Conservation (phyloP, 306 rosid species). For the Calophaca sinica region DNA sequence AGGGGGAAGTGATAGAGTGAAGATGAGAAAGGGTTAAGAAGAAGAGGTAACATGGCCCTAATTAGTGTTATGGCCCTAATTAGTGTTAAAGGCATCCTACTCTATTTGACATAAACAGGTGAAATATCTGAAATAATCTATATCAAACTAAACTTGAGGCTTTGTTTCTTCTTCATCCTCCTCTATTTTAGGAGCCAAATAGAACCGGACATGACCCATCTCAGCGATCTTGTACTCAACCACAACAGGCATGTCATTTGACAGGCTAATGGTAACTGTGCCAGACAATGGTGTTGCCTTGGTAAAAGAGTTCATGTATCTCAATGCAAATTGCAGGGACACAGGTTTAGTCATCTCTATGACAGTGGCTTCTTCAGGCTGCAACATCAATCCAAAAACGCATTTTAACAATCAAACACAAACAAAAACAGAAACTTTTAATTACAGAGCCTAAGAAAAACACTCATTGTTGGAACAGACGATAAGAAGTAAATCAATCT, state of each 20-base stretch:
- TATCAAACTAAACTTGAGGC: conserved; percentile 38
- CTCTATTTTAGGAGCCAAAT: conserved; percentile 95
- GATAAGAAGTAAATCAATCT: not conserved
- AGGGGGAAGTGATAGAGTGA: no score
- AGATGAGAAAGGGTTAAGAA: no score
- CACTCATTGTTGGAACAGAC: not conserved
- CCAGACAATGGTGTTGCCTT: conserved; percentile 85
- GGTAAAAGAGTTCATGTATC: conserved; percentile 95
- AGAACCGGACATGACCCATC: conserved; percentile 73
- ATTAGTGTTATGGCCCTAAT: no score
- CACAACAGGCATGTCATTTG: conserved; percentile 68
- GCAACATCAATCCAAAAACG: conserved; percentile 31
- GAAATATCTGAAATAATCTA: conserved; percentile 6
- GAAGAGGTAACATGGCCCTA: no score
- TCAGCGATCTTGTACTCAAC: conserved; percentile 66
- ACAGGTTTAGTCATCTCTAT: conserved; percentile 92
- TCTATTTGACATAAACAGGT: no score
- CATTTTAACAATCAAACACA: not conserved
- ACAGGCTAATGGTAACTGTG: conserved; percentile 67
- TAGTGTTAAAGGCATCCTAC: no score
- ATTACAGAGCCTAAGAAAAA: not conserved
- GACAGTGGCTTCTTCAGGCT: conserved; percentile 69
- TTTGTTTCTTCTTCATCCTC: conserved; percentile 76
- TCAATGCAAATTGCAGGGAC: conserved; percentile 80
- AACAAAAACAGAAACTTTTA: not conserved